These are phyloP conservation scores for Fusarium udum DNA, from an alignment of 2,329 filamentous ascomycete genomes.

Conservation along the genomic window DNA sequence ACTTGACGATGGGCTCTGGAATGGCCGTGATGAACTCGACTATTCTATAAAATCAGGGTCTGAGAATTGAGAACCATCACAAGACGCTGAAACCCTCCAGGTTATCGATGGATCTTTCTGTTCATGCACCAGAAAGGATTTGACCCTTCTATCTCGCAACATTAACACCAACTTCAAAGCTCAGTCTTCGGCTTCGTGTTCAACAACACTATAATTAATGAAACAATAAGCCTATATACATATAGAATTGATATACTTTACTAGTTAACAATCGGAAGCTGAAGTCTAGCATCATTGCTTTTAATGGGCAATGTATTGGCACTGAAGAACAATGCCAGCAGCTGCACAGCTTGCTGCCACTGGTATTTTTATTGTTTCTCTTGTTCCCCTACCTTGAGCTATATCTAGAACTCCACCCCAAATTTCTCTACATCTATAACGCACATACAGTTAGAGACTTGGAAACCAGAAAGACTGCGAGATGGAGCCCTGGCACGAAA, in stretches of 20 bases:
- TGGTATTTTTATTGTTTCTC: not conserved
- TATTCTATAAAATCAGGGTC: not conserved
- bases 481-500: not conserved
- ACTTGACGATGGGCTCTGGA: not conserved
- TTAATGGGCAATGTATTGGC: not conserved
- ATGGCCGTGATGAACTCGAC: not conserved
- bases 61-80: not conserved
- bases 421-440: not conserved
- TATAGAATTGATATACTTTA: not conserved
- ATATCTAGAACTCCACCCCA: too few species aligned
- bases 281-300: not conserved
- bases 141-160: not conserved
- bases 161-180: not conserved
- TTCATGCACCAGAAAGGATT: not conserved
- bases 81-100: not conserved
- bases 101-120: not conserved
- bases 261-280: too few species aligned
- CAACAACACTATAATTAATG: not conserved
- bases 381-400: not conserved
- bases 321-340: not conserved
- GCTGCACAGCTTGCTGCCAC: not conserved
- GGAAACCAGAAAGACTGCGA: not conserved
- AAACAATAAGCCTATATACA: not conserved
- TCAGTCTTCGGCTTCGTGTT: not conserved
- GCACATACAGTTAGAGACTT: not conserved